Conservation (phyloP, 805 yeast genomes). For the Brettanomyces custersianus region DNA sequence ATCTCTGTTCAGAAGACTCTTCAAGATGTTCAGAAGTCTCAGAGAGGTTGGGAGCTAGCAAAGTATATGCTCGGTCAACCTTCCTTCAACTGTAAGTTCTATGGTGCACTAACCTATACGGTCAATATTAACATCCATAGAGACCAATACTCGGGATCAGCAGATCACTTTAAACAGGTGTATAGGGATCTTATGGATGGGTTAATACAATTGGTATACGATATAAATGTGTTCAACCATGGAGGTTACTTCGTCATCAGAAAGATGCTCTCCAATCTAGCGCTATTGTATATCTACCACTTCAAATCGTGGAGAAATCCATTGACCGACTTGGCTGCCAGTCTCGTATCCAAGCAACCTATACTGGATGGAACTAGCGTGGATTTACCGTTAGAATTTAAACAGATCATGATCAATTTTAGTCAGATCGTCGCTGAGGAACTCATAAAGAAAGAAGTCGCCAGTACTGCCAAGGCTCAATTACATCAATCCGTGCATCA, state of each 20-base stretch:
- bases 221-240: slow-evolving; percentile 6
- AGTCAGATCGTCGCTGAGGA: slow-evolving; percentile 47
- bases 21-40: slow-evolving; percentile 50
- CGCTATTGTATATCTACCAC: slow-evolving; percentile 36
- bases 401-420: slow-evolving; percentile 26
- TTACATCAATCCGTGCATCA: slow-evolving; percentile 32
- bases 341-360: slow-evolving; percentile 4
- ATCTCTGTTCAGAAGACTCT: slow-evolving; percentile 41
- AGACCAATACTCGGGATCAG: not conserved
- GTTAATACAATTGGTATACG: not conserved
- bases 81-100: slow-evolving; percentile 49
- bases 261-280: slow-evolving; percentile 49
- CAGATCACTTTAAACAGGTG: not conserved
- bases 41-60: slow-evolving; percentile 51
- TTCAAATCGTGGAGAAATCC: slow-evolving; percentile 34
- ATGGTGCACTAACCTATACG: slow-evolving; percentile 75
- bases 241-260: slow-evolving; percentile 37
- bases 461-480: slow-evolving; percentile 16
- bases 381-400: too few species aligned
- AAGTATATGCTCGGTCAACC: slow-evolving; percentile 33
- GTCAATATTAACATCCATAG: slow-evolving; percentile 27
- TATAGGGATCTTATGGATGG: not conserved
- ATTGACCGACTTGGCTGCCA: slow-evolving; percentile 14
- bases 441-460: slow-evolving; percentile 27
- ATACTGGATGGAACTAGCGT: slow-evolving; percentile 8